phyloP scores from a whole-genome alignment of 2,329 filamentous ascomycete species.

The Penicillium oxalicum region DNA sequence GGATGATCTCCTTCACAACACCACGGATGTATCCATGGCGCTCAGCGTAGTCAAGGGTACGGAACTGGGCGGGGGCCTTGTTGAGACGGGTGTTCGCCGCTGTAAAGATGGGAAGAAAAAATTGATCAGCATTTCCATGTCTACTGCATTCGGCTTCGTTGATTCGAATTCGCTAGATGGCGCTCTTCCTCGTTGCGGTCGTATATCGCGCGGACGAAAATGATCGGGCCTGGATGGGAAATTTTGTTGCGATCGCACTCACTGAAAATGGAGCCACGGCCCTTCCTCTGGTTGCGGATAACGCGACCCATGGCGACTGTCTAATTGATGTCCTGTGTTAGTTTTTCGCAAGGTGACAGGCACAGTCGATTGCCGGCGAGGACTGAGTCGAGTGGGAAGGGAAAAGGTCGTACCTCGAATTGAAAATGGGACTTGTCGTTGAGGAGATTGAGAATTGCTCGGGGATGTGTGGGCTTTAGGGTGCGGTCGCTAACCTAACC shows the following conservation, averaged over 20 bases:
- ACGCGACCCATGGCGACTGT: slow-evolving; percentile 58
- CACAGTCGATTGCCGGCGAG: slow-evolving; percentile 19
- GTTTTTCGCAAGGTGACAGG: slow-evolving; percentile 25
- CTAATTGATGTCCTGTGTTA: slow-evolving; percentile 33
- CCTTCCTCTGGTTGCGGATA: slow-evolving; percentile 72
- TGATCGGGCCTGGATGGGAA: slow-evolving; percentile 14
- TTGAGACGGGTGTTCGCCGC: slow-evolving; percentile 83
- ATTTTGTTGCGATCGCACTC: slow-evolving; percentile 43
- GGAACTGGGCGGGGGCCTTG: slow-evolving; percentile 93
- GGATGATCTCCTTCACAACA: slow-evolving; percentile 97
- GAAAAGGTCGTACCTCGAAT: slow-evolving; percentile 39
- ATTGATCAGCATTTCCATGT: slow-evolving; percentile 30
- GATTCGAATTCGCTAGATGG: background rate
- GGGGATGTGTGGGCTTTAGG: slow-evolving; percentile 43
- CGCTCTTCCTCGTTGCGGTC: slow-evolving; percentile 13
- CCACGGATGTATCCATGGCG: slow-evolving; percentile 96
- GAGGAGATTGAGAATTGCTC: slow-evolving; percentile 38
- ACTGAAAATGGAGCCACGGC: slow-evolving; percentile 73
- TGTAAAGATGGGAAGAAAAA: slow-evolving; percentile 33
- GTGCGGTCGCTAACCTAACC: slow-evolving; percentile 43
- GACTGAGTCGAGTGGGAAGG: slow-evolving; percentile 21
- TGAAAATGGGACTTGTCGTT: slow-evolving; percentile 40
- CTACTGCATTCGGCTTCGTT: slow-evolving; percentile 3
- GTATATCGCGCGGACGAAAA: slow-evolving; percentile 10
- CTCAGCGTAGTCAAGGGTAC: slow-evolving; percentile 93